These are phyloP conservation scores for Nakazawaea wickerhamii DNA, from an alignment of 805 yeast species.

Conservation along the genomic window DNA sequence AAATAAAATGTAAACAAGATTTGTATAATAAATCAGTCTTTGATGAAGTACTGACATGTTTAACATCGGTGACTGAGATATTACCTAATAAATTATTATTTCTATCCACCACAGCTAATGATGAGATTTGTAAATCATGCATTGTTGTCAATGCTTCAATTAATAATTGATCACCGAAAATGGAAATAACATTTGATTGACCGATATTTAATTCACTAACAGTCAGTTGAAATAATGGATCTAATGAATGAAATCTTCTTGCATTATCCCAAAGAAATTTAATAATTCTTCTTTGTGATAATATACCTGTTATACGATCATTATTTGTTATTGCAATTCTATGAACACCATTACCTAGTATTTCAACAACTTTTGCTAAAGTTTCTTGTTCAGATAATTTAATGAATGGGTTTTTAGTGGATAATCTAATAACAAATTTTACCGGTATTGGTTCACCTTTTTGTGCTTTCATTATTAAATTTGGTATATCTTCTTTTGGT, in stretches of 20 bases:
- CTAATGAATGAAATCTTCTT: conserved; percentile 76
- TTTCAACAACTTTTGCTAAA: conserved; percentile 71
- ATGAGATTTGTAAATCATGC: conserved; percentile 80
- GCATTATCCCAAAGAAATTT: conserved; percentile 91
- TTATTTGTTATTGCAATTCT: conserved; percentile 69
- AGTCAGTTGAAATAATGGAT: conserved; percentile 62
- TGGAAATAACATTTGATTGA: conserved; percentile 61
- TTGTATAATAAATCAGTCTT: conserved; percentile 78
- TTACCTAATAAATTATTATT: conserved; percentile 77
- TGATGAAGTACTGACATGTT: conserved; percentile 79
- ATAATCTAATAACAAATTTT: conserved; percentile 74
- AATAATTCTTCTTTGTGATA: conserved; percentile 86
- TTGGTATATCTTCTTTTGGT: conserved; percentile 34
- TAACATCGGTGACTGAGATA: conserved; percentile 91
- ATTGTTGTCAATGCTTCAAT: conserved; percentile 83
- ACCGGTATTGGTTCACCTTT: conserved; percentile 90
- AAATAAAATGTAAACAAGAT: conserved; percentile 81
- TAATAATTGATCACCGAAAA: conserved; percentile 80
- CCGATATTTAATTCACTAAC: conserved; percentile 76
- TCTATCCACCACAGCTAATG: conserved; percentile 88
- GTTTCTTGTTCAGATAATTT: conserved; percentile 67
- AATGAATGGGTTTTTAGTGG: conserved; percentile 84
- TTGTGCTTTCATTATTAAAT: conserved; percentile 58
- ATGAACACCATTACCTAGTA: conserved; percentile 93
- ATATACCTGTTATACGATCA: conserved; percentile 67